Conservation (phyloP, 192 early-diverging fungal species). For the Linnemannia zychae region DNA sequence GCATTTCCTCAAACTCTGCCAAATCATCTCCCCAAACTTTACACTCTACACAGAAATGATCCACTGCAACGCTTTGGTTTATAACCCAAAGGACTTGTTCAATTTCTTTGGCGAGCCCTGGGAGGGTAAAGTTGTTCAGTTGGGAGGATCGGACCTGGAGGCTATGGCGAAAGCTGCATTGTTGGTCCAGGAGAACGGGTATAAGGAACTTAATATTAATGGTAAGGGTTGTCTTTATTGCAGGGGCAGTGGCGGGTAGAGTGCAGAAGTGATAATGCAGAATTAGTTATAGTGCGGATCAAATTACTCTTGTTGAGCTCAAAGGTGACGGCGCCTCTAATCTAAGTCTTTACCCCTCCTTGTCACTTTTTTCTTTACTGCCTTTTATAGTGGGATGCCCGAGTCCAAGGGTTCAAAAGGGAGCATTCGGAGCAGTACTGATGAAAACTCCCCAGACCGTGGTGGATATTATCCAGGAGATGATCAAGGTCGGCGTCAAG, state of each 20-base stretch:
- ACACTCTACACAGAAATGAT: constrained; percentile 83
- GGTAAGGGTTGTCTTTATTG: constrained; percentile 21
- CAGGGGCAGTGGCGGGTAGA: no score
- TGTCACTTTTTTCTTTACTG: not conserved
- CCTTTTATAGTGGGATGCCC: constrained; percentile 71
- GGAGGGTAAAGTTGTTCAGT: constrained; percentile 67
- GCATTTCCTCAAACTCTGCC: constrained; percentile 74
- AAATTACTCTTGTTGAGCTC: no score
- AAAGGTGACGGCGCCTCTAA: no score
- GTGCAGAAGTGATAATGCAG: no score
- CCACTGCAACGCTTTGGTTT: constrained; percentile 68
- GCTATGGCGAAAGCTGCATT: constrained; percentile 65
- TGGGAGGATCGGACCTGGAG: constrained; percentile 65
- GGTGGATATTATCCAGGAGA: constrained; percentile 69
- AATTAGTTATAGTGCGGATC: no score
- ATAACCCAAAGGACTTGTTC: constrained; percentile 56
- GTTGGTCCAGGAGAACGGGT: constrained; percentile 68
- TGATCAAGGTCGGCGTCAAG: constrained; percentile 56
- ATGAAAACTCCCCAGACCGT: constrained; percentile 75
- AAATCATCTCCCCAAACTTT: constrained; percentile 76
- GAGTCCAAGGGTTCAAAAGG: constrained; percentile 75
- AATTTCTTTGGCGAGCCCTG: constrained; percentile 63
- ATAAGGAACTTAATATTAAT: constrained; percentile 77
- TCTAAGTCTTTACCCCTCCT: no score
- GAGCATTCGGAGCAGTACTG: constrained; percentile 76